Percentiles rank a stretch among this genome's conserved stretches.
These are phyloP conservation scores for Beta corolliflora DNA, from an alignment of 179 eudicot genomes.

Conservation along the genomic window DNA sequence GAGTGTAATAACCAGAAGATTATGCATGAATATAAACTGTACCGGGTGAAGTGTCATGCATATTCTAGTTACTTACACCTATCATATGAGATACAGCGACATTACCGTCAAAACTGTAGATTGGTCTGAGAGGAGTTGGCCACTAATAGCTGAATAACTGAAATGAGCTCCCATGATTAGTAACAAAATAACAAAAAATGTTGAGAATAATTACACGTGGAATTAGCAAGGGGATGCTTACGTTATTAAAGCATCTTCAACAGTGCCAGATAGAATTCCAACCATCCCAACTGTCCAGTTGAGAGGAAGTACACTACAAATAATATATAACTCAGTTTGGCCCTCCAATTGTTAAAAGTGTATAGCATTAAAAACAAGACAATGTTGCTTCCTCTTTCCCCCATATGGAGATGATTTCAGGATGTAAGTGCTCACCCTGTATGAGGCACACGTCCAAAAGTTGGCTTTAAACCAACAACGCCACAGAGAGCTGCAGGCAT, in stretches of 20 bases:
- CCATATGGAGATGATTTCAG: not conserved
- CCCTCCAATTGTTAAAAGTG: not conserved
- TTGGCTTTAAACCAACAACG: constrained; percentile 91
- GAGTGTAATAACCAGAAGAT: not conserved
- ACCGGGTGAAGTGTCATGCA: not conserved
- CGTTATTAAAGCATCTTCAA: constrained; percentile 88
- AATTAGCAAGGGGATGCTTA: constrained; percentile 33
- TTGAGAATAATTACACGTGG: not conserved
- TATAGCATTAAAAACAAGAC: not conserved
- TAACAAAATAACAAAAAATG: constrained; percentile 7
- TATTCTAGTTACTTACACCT: not conserved
- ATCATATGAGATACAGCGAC: not conserved
- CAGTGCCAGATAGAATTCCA: constrained; percentile 81
- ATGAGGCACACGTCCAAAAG: constrained; percentile 82
- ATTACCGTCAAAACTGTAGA: constrained; percentile 25
- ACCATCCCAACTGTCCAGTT: constrained; percentile 99
- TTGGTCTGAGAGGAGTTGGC: constrained; percentile 39
- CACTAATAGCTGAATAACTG: constrained; percentile 94
- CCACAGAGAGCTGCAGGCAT: constrained; percentile 99
- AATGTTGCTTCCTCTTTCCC: not conserved
- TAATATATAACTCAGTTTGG: not conserved
- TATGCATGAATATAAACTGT: not conserved
- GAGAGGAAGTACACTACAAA: constrained; percentile 79
- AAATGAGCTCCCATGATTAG: constrained; percentile 20
- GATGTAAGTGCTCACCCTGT: constrained; percentile 57